These are phyloP conservation scores for Penicillium coprophilum DNA, from an alignment of 495 filamentous ascomycete genomes.

Conservation along the genomic window DNA sequence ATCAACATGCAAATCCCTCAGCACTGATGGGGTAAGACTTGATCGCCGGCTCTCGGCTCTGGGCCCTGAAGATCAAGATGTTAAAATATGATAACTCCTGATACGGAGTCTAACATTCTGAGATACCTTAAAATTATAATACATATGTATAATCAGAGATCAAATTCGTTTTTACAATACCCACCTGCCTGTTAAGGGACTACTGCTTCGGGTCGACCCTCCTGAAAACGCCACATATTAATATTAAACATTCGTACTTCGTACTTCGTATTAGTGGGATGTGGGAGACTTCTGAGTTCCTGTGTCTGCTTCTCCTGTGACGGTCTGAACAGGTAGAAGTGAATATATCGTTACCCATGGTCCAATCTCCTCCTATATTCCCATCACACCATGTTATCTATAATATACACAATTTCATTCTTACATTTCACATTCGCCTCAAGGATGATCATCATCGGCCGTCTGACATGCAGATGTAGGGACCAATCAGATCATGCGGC, in stretches of 20 bases:
- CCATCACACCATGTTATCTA: background rate
- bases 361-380: background rate
- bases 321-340: background rate
- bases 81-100: background rate
- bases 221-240: constrained; percentile 20
- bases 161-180: constrained; percentile 18
- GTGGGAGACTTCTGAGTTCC: background rate
- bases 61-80: constrained; percentile 30
- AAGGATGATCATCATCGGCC: constrained; percentile 27
- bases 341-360: background rate
- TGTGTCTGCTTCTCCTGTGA: background rate
- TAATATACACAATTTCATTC: background rate
- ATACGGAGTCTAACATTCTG: background rate
- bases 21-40: constrained; percentile 14
- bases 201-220: constrained; percentile 17
- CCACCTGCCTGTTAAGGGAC: constrained; percentile 33
- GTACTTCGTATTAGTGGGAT: background rate
- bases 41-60: constrained; percentile 24
- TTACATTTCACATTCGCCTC: background rate
- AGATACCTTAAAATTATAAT: no score
- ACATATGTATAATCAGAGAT: background rate
- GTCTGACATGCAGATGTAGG: constrained; percentile 31
- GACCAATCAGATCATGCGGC: constrained; percentile 9
- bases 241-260: background rate
- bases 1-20: constrained; percentile 6